Percentiles rank a stretch among this genome's conserved stretches.
phyloP scores from a whole-genome alignment of 345 rosid genomes.

The Populus pruinosa region DNA sequence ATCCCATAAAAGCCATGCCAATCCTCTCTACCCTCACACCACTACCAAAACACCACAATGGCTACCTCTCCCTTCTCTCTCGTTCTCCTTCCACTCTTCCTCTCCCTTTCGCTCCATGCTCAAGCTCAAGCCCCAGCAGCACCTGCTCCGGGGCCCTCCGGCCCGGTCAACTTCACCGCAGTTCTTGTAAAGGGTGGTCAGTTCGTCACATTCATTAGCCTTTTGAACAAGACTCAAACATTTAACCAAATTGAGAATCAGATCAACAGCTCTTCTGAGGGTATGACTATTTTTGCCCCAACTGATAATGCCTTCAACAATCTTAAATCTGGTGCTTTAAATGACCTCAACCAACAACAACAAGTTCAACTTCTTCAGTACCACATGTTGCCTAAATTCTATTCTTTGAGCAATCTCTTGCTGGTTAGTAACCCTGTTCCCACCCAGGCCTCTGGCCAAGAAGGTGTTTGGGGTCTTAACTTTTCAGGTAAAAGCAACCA shows the following conservation, averaged over 20 bases:
- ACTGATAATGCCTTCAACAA: slow-evolving; percentile 81
- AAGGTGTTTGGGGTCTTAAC: slow-evolving; percentile 53
- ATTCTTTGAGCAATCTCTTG: slow-evolving; percentile 46
- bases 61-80: slow-evolving; percentile 32
- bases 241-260: slow-evolving; percentile 58
- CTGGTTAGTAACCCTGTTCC: slow-evolving; percentile 73
- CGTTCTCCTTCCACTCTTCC: slow-evolving; percentile 24
- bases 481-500: slow-evolving; percentile 66
- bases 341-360: slow-evolving; percentile 38
- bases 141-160: slow-evolving; percentile 49
- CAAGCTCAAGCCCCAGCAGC: slow-evolving; percentile 43
- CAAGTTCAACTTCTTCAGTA: slow-evolving; percentile 59
- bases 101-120: slow-evolving; percentile 29
- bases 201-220: slow-evolving; percentile 51
- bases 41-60: slow-evolving; percentile 33
- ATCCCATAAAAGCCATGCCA: slow-evolving; percentile 28
- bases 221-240: slow-evolving; percentile 53
- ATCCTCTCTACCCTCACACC: slow-evolving; percentile 15
- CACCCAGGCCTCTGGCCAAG: slow-evolving; percentile 55
- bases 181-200: slow-evolving; percentile 71
- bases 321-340: slow-evolving; percentile 54
- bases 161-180: slow-evolving; percentile 65
- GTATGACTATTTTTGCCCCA: slow-evolving; percentile 79
- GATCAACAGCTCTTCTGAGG: slow-evolving; percentile 66
- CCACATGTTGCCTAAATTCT: slow-evolving; percentile 62